phyloP scores from a whole-genome alignment of 2,329 filamentous ascomycete species.

The Fusarium goolgardi region DNA sequence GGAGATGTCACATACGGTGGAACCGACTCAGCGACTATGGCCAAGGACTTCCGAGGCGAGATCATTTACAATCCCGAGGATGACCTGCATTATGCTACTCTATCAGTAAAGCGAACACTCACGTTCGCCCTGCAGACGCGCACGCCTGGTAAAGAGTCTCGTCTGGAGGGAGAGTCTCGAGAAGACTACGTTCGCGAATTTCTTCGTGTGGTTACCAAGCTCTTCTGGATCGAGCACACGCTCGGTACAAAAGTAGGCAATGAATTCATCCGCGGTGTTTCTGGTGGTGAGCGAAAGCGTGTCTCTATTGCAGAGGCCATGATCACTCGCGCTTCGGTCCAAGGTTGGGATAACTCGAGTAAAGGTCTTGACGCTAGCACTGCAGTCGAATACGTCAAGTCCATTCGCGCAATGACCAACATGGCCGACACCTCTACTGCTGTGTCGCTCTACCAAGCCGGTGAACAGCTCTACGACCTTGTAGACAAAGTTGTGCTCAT shows the following conservation, averaged over 20 bases:
- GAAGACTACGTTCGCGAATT: constrained; percentile 65
- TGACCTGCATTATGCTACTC: constrained; percentile 75
- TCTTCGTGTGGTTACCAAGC: constrained; percentile 71
- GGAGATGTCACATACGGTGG: constrained; percentile 74
- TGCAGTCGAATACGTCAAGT: constrained; percentile 76
- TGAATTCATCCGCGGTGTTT: constrained; percentile 72
- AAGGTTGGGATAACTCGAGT: constrained; percentile 81
- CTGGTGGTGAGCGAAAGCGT: constrained; percentile 76
- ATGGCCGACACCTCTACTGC: constrained; percentile 78
- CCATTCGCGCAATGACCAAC: constrained; percentile 71
- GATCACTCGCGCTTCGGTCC: constrained; percentile 68
- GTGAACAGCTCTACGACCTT: constrained; percentile 72
- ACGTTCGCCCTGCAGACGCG: constrained; percentile 74
- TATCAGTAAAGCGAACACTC: constrained; percentile 74
- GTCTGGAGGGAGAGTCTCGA: constrained; percentile 70
- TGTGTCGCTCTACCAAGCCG: constrained; percentile 78
- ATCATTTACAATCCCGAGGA: constrained; percentile 76
- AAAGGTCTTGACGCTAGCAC: constrained; percentile 78
- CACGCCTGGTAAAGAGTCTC: constrained; percentile 62
- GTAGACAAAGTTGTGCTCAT: constrained; percentile 85
- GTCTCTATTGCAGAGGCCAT: constrained; percentile 79
- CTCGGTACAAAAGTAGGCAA: constrained; percentile 76
- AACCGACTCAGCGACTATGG: constrained; percentile 58
- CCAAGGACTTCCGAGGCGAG: constrained; percentile 67
- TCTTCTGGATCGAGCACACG: constrained; percentile 79